Base-by-base conservation (phyloP, 495 filamentous ascomycete species). In the Symbiotaphrina buchneri region DNA sequence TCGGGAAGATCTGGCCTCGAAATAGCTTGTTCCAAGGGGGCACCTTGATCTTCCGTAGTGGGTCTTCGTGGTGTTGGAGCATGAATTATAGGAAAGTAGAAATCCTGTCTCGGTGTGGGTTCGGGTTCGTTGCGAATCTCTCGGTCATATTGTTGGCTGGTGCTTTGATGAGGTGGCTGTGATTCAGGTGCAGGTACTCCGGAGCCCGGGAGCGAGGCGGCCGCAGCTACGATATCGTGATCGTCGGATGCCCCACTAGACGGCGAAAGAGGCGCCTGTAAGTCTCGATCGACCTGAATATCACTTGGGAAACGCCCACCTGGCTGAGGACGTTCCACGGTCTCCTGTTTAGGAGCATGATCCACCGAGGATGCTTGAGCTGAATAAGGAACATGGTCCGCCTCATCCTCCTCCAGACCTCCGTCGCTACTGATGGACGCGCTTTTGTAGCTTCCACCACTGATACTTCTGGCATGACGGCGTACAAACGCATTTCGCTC, bases 281-380 rank as follows among this genome's bases (percentile, higher is more conserved):
- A 65, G 56, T 74, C 63, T 53, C 78, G 67, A 42, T 78, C 70
- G 42, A 91, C 65, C 45, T 80, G 67, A 32, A 90, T 49, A 52
- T 87, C 78, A 49, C 73, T 81, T 42, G 83, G 82, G 53, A 93
- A 93, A 39, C 80, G 71, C 51, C 83, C 82, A 60, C 82, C 83
- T 62, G 76, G 65, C 49, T 72, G 67, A 32, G 73, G 73, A 40
- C 81, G 74, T 42, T 61, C 59, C 27, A 47, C 44, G 11, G 41
- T 39, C 16, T 41, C 32, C 19, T 51, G 40, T 31, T 17, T 33
- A 20, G 33, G 27, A 20, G 29, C 20, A 17, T 39, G 37, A 23
- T 39, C 55, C 15, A 63, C 56, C 17, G 62, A 56, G 4, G 65
- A 65, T 29, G 53, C 49, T 4, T 48, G 56, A 13, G 66, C 63